A percentile compares a stretch with the other conserved stretches of the same genome.
Evolutionary conservation across 75 land plant genomes (phyloP).

Genomic region (Cryptomeria japonica): DNA sequence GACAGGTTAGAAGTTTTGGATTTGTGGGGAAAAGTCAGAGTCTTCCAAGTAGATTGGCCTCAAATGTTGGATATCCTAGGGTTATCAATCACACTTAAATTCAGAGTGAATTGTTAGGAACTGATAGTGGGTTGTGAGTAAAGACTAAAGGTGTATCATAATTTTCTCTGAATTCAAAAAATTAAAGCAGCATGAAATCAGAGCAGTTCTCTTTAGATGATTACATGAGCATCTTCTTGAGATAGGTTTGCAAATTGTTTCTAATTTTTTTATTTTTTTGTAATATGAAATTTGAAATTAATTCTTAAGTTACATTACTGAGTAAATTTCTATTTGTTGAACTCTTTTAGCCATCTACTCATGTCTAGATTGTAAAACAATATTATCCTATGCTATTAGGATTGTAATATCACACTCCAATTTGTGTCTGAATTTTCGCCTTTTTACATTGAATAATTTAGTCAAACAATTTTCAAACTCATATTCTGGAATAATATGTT

Average conservation of each 20-base stretch:
- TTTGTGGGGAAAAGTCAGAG: constrained; percentile 45
- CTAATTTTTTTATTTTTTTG: neutral
- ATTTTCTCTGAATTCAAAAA: constrained; percentile 23
- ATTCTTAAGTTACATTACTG: neutral
- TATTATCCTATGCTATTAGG: too few relatives aligned
- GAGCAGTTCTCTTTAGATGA: constrained; percentile 32
- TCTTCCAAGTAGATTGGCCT: constrained; percentile 50
- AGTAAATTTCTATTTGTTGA: neutral
- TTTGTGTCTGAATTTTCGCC: too few relatives aligned
- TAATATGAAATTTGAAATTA: neutral
- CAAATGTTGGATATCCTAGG: constrained; percentile 37
- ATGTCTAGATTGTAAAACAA: too few relatives aligned
- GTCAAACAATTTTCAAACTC: too few relatives aligned
- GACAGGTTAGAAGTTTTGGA: constrained; percentile 23
- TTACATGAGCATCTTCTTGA: constrained; percentile 34
- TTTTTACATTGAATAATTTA: too few relatives aligned
- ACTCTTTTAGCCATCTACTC: neutral
- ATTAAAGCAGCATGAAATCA: constrained; percentile 5
- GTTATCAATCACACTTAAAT: neutral
- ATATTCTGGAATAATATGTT: too few relatives aligned
- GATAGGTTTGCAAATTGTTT: constrained; percentile 23
- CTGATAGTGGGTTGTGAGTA: constrained; percentile 19
- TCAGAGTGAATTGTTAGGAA: constrained; percentile 4
- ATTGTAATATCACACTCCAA: too few relatives aligned
- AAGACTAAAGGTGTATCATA: constrained; percentile 39